These are phyloP conservation scores for Gyromitra esculenta DNA, from an alignment of 2,329 filamentous ascomycete species.

Conservation along the genomic window DNA sequence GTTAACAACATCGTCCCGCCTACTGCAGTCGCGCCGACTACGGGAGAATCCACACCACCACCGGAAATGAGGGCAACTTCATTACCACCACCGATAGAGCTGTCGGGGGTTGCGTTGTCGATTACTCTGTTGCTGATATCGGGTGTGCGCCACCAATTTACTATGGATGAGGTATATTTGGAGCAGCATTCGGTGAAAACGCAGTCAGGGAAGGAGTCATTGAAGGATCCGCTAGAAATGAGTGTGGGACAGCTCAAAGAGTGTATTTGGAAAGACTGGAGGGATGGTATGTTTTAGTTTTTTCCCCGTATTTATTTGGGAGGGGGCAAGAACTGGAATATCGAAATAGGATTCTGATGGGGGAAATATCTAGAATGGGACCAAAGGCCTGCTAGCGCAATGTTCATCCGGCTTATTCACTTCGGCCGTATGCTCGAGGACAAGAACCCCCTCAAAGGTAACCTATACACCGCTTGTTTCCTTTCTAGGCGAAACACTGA, in stretches of 20 bases:
- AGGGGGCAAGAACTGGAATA: not conserved
- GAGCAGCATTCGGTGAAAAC: slow-evolving; percentile 54
- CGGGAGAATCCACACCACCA: slow-evolving; percentile 26
- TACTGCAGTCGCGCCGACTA: slow-evolving; percentile 8
- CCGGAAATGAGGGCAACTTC: slow-evolving; percentile 39
- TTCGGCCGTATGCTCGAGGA: slow-evolving; percentile 55
- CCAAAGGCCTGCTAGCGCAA: slow-evolving; percentile 53
- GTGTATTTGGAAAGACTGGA: slow-evolving; percentile 58
- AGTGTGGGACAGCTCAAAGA: slow-evolving; percentile 58
- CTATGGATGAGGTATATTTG: slow-evolving; percentile 55
- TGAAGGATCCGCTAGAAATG: slow-evolving; percentile 57
- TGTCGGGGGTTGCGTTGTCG: slow-evolving; percentile 52
- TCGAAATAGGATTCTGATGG: slow-evolving; percentile 24
- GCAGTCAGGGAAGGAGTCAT: slow-evolving; percentile 39
- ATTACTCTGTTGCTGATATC: slow-evolving; percentile 56
- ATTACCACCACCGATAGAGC: slow-evolving; percentile 46
- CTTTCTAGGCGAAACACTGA: slow-evolving; percentile 17
- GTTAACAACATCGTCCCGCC: not conserved
- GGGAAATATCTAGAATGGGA: slow-evolving; percentile 52
- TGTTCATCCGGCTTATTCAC: slow-evolving; percentile 55
- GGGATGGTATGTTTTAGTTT: slow-evolving; percentile 54
- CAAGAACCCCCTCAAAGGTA: slow-evolving; percentile 53
- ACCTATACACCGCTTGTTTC: not conserved
- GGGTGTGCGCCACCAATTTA: slow-evolving; percentile 56
- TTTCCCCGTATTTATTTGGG: not conserved